Evolutionary conservation across 495 filamentous ascomycete species (phyloP).

Genomic region (Aspergillus cristatus): DNA sequence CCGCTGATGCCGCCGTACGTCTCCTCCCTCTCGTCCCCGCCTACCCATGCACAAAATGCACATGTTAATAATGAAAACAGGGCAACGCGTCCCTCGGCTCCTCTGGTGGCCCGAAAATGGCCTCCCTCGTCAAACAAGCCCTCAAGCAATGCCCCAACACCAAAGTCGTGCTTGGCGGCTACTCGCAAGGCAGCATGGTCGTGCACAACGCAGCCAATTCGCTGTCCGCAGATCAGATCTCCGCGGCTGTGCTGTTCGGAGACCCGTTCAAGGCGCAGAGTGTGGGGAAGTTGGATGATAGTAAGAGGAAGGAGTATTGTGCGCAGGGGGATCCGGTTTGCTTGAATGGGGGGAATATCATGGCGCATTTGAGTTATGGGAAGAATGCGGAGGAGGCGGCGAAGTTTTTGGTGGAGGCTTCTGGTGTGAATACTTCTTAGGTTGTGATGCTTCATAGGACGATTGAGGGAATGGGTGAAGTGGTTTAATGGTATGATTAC

Average conservation of each 20-base stretch:
- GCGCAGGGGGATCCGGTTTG: conserved; percentile 48
- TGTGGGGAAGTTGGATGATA: conserved; percentile 33
- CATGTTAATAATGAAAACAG: conserved; percentile 13
- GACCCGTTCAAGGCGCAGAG: conserved; percentile 42
- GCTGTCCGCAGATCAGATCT: conserved; percentile 20
- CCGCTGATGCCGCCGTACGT: conserved; percentile 28
- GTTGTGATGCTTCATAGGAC: no score
- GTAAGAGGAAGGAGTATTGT: conserved; percentile 44
- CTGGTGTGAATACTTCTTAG: conserved; percentile 9
- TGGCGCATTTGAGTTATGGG: conserved; percentile 46
- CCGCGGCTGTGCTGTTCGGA: conserved; percentile 46
- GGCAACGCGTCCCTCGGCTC: conserved; percentile 39
- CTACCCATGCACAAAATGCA: neutral
- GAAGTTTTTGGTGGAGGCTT: conserved; percentile 30
- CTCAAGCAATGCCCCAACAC: conserved; percentile 47
- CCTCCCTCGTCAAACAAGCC: conserved; percentile 35
- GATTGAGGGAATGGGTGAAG: no score
- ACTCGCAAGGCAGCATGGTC: conserved; percentile 48
- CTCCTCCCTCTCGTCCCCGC: neutral
- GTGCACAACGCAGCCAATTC: conserved; percentile 39
- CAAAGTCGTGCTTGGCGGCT: conserved; percentile 52
- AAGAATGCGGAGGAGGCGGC: conserved; percentile 39
- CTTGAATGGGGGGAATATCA: conserved; percentile 36
- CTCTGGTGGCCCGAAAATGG: conserved; percentile 38
- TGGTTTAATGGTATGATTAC: no score